These are phyloP conservation scores for Cyclostephanos invisitatus DNA, from an alignment of 108 stramenopile genomes.

Conservation along the genomic window DNA sequence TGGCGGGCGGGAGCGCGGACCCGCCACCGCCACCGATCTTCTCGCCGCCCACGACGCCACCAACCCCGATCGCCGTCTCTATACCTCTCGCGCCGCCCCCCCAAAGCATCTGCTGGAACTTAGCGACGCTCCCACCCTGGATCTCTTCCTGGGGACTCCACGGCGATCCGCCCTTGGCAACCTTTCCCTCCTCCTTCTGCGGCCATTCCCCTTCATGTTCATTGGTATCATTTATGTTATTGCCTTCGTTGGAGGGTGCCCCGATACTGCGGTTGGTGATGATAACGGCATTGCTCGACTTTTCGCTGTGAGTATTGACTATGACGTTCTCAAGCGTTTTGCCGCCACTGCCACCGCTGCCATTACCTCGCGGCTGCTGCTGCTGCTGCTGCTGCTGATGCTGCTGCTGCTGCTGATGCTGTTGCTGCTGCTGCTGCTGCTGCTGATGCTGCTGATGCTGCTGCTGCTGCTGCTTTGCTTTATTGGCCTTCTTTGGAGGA, in stretches of 20 bases:
- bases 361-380: neutral
- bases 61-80: neutral
- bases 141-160: slow-evolving; percentile 46
- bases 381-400: neutral
- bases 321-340: neutral
- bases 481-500: slow-evolving; percentile 33
- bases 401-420: neutral
- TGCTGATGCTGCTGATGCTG: too few relatives aligned
- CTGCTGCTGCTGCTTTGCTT: neutral
- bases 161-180: slow-evolving; percentile 19
- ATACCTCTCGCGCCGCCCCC: slow-evolving; percentile 4
- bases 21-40: neutral
- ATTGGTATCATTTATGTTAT: neutral
- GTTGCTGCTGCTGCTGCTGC: neutral
- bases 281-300: neutral
- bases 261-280: too few relatives aligned
- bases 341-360: neutral
- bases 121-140: slow-evolving; percentile 38
- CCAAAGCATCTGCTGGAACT: slow-evolving; percentile 43
- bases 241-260: neutral
- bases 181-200: neutral
- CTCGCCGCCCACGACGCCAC: neutral
- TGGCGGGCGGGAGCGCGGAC: neutral
- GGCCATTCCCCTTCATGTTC: neutral
- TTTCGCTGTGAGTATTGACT: neutral